Evolutionary conservation across 108 stramenopile species (phyloP).

Genomic region (Pinguiococcus pyrenoidosus): DNA sequence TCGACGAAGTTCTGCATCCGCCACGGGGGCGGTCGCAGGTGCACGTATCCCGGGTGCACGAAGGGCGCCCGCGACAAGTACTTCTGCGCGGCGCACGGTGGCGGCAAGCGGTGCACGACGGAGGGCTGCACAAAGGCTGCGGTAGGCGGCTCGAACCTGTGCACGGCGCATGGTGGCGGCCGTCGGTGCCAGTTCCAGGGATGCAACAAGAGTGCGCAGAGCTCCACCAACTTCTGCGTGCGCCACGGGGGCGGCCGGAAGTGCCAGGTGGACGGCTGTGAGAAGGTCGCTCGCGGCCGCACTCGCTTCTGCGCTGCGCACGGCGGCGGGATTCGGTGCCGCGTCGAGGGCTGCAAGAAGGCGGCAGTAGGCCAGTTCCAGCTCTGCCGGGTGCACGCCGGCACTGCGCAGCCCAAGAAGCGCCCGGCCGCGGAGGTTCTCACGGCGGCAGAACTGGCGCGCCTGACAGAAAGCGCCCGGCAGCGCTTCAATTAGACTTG

Average conservation of each 20-base stretch:
- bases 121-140: slow-evolving; percentile 89
- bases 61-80: slow-evolving; percentile 77
- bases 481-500: too few relatives aligned
- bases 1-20: slow-evolving; percentile 86
- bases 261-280: slow-evolving; percentile 24
- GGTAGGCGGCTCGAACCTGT: slow-evolving; percentile 79
- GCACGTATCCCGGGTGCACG: slow-evolving; percentile 74
- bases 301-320: slow-evolving; percentile 28
- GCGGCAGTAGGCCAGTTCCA: background rate
- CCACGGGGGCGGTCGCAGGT: slow-evolving; percentile 89
- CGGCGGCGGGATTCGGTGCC: slow-evolving; percentile 32
- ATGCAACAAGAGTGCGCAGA: slow-evolving; percentile 70
- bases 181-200: slow-evolving; percentile 58
- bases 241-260: slow-evolving; percentile 84
- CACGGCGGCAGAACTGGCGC: too few relatives aligned
- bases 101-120: slow-evolving; percentile 25
- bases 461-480: too few relatives aligned
- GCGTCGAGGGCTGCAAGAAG: slow-evolving; percentile 15
- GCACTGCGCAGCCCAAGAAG: background rate
- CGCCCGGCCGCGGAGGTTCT: background rate
- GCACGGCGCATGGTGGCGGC: slow-evolving; percentile 92
- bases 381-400: slow-evolving; percentile 4
- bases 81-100: slow-evolving; percentile 35
- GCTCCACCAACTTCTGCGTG: slow-evolving; percentile 83
- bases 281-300: slow-evolving; percentile 24